Evolutionary conservation across 2,329 filamentous ascomycete species (phyloP).

Genomic region (Bipolaris cookei): DNA sequence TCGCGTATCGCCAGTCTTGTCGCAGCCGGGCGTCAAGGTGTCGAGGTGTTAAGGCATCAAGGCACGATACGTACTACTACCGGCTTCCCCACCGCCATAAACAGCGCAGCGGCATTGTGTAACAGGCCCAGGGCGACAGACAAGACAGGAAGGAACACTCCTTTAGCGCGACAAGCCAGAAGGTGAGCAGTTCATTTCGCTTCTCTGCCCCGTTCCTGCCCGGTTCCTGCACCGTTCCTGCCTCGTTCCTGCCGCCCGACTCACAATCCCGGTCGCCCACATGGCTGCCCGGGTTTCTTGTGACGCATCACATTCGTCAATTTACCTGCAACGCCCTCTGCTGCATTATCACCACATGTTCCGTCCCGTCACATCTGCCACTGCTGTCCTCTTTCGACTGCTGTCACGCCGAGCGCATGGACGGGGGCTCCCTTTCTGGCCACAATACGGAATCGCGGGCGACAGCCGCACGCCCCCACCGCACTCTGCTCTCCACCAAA

Average conservation of each 20-base stretch:
- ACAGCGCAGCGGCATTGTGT: constrained; percentile 11
- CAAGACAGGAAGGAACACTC: neutral
- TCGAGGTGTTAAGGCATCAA: neutral
- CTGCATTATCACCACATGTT: constrained; percentile 26
- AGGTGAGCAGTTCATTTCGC: constrained; percentile 45
- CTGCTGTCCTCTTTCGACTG: constrained; percentile 11
- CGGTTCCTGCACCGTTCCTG: constrained; percentile 15
- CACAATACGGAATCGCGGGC: constrained; percentile 32
- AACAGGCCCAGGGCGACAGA: neutral
- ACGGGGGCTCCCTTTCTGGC: constrained; percentile 26
- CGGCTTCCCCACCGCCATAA: constrained; percentile 12
- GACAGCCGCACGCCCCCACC: constrained; percentile 25
- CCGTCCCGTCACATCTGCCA: constrained; percentile 8
- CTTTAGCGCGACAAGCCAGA: constrained; percentile 28
- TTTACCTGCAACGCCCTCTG: constrained; percentile 42
- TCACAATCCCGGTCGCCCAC: constrained; percentile 41
- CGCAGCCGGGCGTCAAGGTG: neutral
- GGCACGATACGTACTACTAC: neutral
- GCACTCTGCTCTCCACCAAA: constrained; percentile 26
- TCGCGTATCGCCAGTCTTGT: neutral
- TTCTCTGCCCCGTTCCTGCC: constrained; percentile 24
- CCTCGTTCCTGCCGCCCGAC: constrained; percentile 1
- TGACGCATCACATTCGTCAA: constrained; percentile 36
- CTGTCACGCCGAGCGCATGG: constrained; percentile 13
- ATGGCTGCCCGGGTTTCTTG: constrained; percentile 37